phyloP scores from a whole-genome alignment of 768 basidiomycete species.

The Tulasnella sp. region DNA sequence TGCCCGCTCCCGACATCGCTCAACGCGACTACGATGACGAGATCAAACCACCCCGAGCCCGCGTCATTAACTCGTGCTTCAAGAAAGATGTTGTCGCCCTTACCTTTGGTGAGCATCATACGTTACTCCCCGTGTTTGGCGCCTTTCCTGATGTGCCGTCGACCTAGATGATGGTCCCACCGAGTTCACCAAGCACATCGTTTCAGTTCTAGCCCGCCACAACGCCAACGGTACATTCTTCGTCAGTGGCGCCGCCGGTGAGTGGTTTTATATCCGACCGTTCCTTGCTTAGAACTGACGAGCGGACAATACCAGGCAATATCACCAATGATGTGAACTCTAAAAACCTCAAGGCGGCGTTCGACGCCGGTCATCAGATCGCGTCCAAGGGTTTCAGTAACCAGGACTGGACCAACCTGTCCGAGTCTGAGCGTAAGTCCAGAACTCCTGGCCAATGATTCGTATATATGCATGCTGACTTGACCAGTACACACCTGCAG shows the following conservation, averaged over 20 bases:
- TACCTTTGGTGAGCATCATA: background rate
- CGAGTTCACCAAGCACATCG: slow-evolving; percentile 11
- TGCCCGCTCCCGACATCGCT: too few relatives aligned
- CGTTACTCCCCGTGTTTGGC: too few relatives aligned
- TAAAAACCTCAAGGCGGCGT: background rate
- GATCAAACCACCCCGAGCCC: too few relatives aligned
- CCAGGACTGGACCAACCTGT: background rate
- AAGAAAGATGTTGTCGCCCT: background rate
- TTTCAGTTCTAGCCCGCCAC: background rate
- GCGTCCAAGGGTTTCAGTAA: slow-evolving; percentile 4
- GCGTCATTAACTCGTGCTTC: background rate
- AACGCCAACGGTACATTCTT: slow-evolving; percentile 16
- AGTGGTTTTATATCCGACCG: background rate
- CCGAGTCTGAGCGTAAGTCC: background rate
- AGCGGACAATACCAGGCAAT: too few relatives aligned
- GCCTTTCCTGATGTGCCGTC: too few relatives aligned
- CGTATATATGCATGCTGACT: background rate
- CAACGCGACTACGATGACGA: too few relatives aligned
- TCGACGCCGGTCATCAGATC: slow-evolving; percentile 11
- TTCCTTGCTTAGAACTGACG: background rate
- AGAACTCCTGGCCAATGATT: too few relatives aligned
- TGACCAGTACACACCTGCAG: too few relatives aligned
- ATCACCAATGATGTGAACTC: background rate
- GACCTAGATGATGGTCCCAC: slow-evolving; percentile 20
- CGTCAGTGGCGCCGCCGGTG: background rate